Base-by-base conservation (phyloP, 371 early-diverging fungal genomes). In the Mucor plumbeus region DNA sequence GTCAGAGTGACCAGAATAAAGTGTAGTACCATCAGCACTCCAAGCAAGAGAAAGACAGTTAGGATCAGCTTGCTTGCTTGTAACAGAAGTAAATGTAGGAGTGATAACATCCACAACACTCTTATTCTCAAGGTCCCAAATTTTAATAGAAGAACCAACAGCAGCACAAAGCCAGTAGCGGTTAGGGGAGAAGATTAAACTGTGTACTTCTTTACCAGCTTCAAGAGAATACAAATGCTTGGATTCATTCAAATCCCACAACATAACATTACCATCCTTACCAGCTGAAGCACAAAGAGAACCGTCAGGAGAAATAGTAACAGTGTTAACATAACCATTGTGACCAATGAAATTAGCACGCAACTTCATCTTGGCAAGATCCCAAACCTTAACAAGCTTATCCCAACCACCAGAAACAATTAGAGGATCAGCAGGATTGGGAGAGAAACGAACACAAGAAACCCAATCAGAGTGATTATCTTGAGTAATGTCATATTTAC, bases 121-220 rank as follows among this genome's bases (percentile, higher is more conserved):
- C 94, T 99, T 98, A 88, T 90, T 91, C 87, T 98, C 97, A 73
- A 99, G 87, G 83, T 99, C 99, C 98, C 98, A 98, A 89, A 99
- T 95, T 93, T 95, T 96, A 91, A 99, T 97, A 85, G 93, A 89
- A 69, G 89, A 86, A 69, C 89, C 87, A 76, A 98, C 98, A 83
- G 99, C 99, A 79, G 98, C 99, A 88, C 96, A 95, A 76, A 99
- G 90, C 99, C 99, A 99, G 97, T 98, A 99, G 72, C 99, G 93
- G 95, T 98, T 98, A 81, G 98, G 97, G 67, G 97, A 95, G 95
- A 99, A 99, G 83, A 91, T 92, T 65, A 99, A 89, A 79, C 97
- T 92, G 88, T 98, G 94, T 91, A 99, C 94, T 74, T 88, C 81
- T 81, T 94, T 94, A 69, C 92, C 94, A 79, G 96, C 97, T 79